Evolutionary conservation across 306 rosid genomes (phyloP), one percentile per base, ranked within the genome.

Genomic region (Amphicarpaea edgeworthii): DNA sequence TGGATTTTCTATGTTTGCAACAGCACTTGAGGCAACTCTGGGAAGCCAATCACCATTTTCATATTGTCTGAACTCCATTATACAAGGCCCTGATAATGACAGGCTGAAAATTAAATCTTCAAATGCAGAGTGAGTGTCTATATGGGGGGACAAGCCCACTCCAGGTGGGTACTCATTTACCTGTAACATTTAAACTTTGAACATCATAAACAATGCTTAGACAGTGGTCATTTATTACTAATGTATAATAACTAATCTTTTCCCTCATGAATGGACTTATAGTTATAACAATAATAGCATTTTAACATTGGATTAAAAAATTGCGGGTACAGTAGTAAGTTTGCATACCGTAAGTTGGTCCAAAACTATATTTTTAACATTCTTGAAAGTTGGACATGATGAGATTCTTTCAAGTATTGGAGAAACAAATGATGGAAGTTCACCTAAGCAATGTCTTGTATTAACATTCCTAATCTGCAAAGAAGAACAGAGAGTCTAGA

Each of bases 111-210:
- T 93, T 70, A 88, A 87, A 84, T 95, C 97, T 60, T 90, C 98
- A 83, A 93, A 93, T 72, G 97, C 98, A 84, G 98, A 93, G 86
- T 93, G 98, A 64, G 98, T 93, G 89, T 93, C 98, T 55, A 93
- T 81, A 82, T 93, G 98, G 50, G 98, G 98, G 83, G 98, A 88
- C 90, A 93, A 83, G 16, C 98, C 98, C 86, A 91, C 98, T 19
- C 98, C 98, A 68, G 92, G 88, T 40, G 98, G 98, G 72, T 93
- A 93, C 82, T 93, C 98, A 78, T 93, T 93, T 58, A 93, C 93
- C 98, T 93, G 87, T 72, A 65, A 63, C 66, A 45, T 81, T 83
- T 58, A 80, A 69, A 51, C 81, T 51, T 45, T 46, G 38, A 64
- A 41, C 66, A 77, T 77, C 73, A 62, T 41, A 61, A 20, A 68